These are phyloP conservation scores for Claviceps sp. DNA, from an alignment of 2,329 filamentous ascomycete species.

Conservation along the genomic window DNA sequence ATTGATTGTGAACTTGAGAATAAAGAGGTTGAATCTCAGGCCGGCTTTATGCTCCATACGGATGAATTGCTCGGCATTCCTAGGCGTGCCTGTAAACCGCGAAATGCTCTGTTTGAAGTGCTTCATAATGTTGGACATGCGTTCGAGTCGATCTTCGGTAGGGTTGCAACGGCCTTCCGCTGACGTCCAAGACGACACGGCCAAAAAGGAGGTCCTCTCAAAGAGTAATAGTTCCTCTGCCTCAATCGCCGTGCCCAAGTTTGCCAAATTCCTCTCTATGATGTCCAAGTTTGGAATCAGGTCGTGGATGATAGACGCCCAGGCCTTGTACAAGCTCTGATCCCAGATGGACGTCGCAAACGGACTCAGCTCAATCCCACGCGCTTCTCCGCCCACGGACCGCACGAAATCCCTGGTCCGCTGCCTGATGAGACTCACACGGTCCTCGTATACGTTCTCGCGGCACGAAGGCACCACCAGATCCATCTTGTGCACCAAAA, in stretches of 20 bases:
- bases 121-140: slow-evolving; percentile 93
- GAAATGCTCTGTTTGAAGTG: slow-evolving; percentile 83
- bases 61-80: slow-evolving; percentile 67
- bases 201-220: slow-evolving; percentile 89
- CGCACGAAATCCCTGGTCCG: slow-evolving; percentile 48
- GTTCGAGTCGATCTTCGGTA: slow-evolving; percentile 84
- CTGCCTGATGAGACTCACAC: slow-evolving; percentile 60
- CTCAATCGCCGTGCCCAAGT: slow-evolving; percentile 73
- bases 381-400: slow-evolving; percentile 19
- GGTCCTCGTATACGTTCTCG: slow-evolving; percentile 72
- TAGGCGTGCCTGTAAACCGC: slow-evolving; percentile 67
- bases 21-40: slow-evolving; percentile 77
- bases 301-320: slow-evolving; percentile 96
- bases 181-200: slow-evolving; percentile 83
- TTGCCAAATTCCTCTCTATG: slow-evolving; percentile 75
- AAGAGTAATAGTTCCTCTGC: slow-evolving; percentile 91
- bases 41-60: slow-evolving; percentile 70
- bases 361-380: slow-evolving; percentile 56
- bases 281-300: slow-evolving; percentile 85
- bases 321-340: slow-evolving; percentile 93
- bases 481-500: slow-evolving; percentile 98
- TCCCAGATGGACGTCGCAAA: slow-evolving; percentile 98
- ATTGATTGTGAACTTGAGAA: slow-evolving; percentile 91
- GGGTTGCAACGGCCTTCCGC: slow-evolving; percentile 66
- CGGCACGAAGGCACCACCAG: slow-evolving; percentile 71